Percentiles rank a stretch among this genome's conserved stretches.
phyloP scores from a whole-genome alignment of 257 asterid genomes.

The Przewalskia tangutica region DNA sequence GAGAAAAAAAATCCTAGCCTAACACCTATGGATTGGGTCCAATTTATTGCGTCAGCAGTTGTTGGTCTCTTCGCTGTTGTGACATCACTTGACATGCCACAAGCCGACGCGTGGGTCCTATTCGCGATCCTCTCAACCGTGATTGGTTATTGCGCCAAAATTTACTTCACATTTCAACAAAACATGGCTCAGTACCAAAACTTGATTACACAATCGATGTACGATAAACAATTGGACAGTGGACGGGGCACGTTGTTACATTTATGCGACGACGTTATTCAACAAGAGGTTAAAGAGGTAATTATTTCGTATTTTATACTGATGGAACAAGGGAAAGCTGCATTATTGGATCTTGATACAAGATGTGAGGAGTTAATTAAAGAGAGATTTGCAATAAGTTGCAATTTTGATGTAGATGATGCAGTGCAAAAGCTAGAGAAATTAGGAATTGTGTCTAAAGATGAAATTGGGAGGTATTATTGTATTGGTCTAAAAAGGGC shows the following conservation, averaged over 20 bases:
- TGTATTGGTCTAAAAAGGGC: conserved; percentile 88
- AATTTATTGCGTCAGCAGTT: conserved; percentile 68
- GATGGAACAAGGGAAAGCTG: conserved; percentile 95
- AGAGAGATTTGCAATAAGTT: conserved; percentile 74
- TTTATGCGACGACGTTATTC: conserved; percentile 92
- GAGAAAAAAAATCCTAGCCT: conserved; percentile 92
- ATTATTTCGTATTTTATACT: conserved; percentile 83
- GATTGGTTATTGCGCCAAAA: conserved; percentile 87
- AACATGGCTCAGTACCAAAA: conserved; percentile 86
- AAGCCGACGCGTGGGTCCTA: conserved; percentile 93
- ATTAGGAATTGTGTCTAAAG: conserved; percentile 76
- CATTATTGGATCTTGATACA: conserved; percentile 79
- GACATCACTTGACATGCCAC: conserved; percentile 90
- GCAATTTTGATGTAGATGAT: conserved; percentile 90
- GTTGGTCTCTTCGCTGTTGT: conserved; percentile 98
- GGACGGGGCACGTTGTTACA: conserved; percentile 96
- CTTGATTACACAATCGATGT: conserved; percentile 92
- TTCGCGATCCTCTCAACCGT: conserved; percentile 87
- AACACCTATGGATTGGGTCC: conserved; percentile 98
- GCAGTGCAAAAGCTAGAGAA: conserved; percentile 87
- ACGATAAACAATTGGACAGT: conserved; percentile 93
- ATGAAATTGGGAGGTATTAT: conserved; percentile 68
- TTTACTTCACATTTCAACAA: conserved; percentile 92
- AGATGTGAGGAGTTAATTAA: conserved; percentile 80
- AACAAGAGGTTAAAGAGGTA: conserved; percentile 97